Evolutionary conservation across 345 rosid species (phyloP), one percentile per base, ranked within the genome.

Genomic region (Eucalyptus guilfoylei): DNA sequence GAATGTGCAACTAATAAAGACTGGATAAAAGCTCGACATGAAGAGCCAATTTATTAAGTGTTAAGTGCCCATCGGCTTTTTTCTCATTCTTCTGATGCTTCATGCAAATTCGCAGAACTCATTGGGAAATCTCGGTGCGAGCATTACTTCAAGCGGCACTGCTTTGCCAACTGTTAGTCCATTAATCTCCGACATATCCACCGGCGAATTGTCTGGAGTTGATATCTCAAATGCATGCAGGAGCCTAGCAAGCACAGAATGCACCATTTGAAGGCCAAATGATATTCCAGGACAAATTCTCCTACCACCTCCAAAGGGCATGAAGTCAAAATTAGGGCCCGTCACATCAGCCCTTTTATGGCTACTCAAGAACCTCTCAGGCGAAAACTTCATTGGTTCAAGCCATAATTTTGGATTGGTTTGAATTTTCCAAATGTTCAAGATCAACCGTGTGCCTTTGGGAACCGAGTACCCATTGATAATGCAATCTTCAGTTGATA

Each of bases 271-370:
- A 19, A 93, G 62, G 5, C 50, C 94, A 37, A 88, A 52, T 24
- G 58, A 52, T 52, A 52, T 52, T 52, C 24, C 58, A 19, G 24
- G 58, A 52, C 58, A 52, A 52, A 52, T 52, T 52, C 58, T 52
- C 24, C 58, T 91, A 10, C 95, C 94, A 19, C 89, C 60, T 47
- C 95, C 94, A 89, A 94, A 94, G 32, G 95, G 94, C 26, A 92
- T 76, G 19, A 90, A 85, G 58, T 91, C 93, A 72, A 90, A 93
- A 89, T 90, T 64, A 55, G 88, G 90, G 10, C 94, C 94, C 76
- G 42, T 91, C 3, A 90, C 91, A 88, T 92, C 92, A 45, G 91
- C 83, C 19, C 87, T 90, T 42, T 40, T 86, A 76, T 90, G 90
- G 19, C 86, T 91, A 5, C 87, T 91, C 7, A 93, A n/a, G 64